These are phyloP conservation scores for Peronospora farinosa DNA, from an alignment of 352 stramenopile species.

Conservation along the genomic window DNA sequence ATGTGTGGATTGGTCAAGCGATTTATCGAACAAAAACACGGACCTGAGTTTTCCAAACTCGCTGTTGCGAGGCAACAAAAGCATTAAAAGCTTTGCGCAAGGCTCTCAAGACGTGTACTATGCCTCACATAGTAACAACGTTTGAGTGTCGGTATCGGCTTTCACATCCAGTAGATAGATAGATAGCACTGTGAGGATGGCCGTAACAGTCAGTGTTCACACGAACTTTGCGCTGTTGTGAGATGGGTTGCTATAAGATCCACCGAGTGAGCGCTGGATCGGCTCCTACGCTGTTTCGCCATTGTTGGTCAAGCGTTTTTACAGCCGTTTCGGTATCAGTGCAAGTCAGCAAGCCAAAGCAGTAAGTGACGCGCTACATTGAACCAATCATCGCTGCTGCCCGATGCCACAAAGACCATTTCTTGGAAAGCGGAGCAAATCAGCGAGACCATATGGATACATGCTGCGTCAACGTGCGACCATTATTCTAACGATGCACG, in stretches of 20 bases:
- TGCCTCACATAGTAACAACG: too few species aligned
- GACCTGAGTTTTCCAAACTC: background rate
- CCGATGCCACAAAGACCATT: background rate
- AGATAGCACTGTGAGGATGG: background rate
- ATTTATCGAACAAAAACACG: constrained; percentile 1
- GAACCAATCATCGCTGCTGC: constrained; percentile 10
- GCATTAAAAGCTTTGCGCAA: too few species aligned
- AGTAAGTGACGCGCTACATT: constrained; percentile 6
- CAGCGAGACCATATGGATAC: too few species aligned
- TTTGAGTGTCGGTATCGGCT: too few species aligned
- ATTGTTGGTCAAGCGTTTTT: background rate
- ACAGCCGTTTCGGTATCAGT: too few species aligned
- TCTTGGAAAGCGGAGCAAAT: constrained; percentile 3
- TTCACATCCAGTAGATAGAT: background rate
- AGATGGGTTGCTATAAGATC: constrained; percentile 5
- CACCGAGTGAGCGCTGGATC: background rate
- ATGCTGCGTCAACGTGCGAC: too few species aligned
- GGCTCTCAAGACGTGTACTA: too few species aligned
- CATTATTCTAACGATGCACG: too few species aligned
- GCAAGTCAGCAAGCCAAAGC: too few species aligned
- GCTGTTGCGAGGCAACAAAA: too few species aligned
- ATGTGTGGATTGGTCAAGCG: constrained; percentile 3
- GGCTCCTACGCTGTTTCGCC: constrained; percentile 5
- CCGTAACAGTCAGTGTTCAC: background rate
- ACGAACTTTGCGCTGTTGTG: constrained; percentile 3